Evolutionary conservation across 2,329 filamentous ascomycete species (phyloP), one percentile per base, ranked within the genome.

Genomic region (Clonostachys chloroleuca): DNA sequence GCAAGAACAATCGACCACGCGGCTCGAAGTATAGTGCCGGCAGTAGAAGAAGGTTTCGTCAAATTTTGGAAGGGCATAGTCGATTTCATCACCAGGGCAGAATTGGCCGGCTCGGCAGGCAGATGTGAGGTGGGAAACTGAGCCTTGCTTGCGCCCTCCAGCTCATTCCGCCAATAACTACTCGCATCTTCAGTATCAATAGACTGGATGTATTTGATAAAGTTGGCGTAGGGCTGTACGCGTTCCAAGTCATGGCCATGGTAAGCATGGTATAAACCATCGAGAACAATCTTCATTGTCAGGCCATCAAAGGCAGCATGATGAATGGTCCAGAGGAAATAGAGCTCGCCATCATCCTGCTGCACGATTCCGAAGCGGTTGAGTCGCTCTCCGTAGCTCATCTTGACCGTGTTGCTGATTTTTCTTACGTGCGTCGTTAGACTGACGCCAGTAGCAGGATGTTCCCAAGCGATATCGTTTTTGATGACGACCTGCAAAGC

Each of bases 221-320:
- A 45, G 24, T 37, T 17, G 6, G 66, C 68, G 56, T 72, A 73
- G 5, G 51, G 50, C 5, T n/a, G 42, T 24, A 36, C 42, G 36
- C 47, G 16, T 37, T 24, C 66, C 60, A 0, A n/a, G 34, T 10
- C 34, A n/a, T 41, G 37, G 43, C 17, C 45, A 17, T 10, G 43
- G 45, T 24, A 8, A 40, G 45, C 14, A 7, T 30, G n/a, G 12
- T n/a, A 36, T 33, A 46, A n/a, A 1, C 18, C 34, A 13, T 42
- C 33, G 6, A 51, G 16, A 9, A 54, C 45, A 1, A 56, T 40
- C 5, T 20, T 34, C 42, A 52, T 17, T 9, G 54, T 56, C 55
- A 54, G 58, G 4, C 58, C 60, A 40, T 63, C 60, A 34, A 59
- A 59, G 1, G 60, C 39, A 3, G 58, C 50, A 35, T 62, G 60